Base-by-base conservation (phyloP, 2,329 filamentous ascomycete species). In the Sporothrix brasiliensis region DNA sequence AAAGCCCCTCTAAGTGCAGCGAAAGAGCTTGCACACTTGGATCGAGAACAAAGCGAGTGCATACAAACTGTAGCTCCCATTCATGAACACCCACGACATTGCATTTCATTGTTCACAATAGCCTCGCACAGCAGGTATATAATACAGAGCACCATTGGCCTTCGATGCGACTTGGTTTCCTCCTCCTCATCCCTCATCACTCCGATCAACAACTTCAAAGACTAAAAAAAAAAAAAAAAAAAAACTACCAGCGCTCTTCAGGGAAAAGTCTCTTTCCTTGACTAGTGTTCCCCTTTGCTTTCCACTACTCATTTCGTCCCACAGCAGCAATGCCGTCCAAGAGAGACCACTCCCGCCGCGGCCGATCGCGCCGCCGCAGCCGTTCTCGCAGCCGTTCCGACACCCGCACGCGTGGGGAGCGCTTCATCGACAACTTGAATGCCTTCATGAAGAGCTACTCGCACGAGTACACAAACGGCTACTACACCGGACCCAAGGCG, bases 391-490 rank as follows among this genome's bases (percentile, higher is more conserved):
- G 30, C 27, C 54, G 54, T 13, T 58, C 54, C 30, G 19, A 58
- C 27, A n/a, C 6, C 47, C 47, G 49, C 49, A n/a, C 19, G 19
- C 49, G 49, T 50, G 30, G 39, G 7, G 30, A 58, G 54, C 54
- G 54, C 13, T 58, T 41, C 19, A 13, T 58, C 9, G 30, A 53
- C 27, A 67, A 53, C 60, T 49, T n/a, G 60, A 65, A 49, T 13
- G 60, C 41, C 21, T 65, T 65, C 24, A 27, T 49, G 39, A 21
- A 27, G 21, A 47, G 41, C 60, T 65, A 65, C 41, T 30, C 41
- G 44, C n/a, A 65, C 7, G 60, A 65, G 24, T 65, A 65, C 60
- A 49, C 21, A 21, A 49, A 65, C 14, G 60, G 60, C 41, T 14
- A 19, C 41, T 65, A 65, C 41, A 65, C 24, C 10, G 60, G 58